Evolutionary conservation across 305 asterid species (phyloP), one percentile per base, ranked within the genome.

Genomic region (Solanum hybrid): DNA sequence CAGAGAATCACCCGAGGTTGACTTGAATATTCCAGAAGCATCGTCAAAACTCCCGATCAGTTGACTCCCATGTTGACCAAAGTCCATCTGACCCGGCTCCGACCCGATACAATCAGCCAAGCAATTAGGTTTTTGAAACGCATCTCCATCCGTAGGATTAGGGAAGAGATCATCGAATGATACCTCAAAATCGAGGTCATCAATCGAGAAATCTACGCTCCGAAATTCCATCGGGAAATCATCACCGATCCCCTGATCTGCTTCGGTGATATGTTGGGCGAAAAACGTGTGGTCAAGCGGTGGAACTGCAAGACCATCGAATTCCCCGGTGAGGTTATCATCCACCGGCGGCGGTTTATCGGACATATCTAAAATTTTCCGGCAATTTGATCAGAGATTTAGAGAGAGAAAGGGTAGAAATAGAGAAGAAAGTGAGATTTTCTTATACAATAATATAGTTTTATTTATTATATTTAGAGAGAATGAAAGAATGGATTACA

Each of bases 161-260:
- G 92, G 89, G 29, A 90, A 90, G 40, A 95, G 89, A 91, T 96
- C 98, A n/a, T 95, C 99, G 88, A 97, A 92, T 35, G 94, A 92
- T 84, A 96, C 93, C 88, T 95, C 98, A 86, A 95, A 92, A 87
- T 94, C 97, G 22, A 95, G 91, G 77, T 92, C 96, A 22, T 88
- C 92, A 17, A 88, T 37, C 7, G 89, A 93, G 38, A 93, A 77
- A 51, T 89, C 73, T n/a, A 10, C 76, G 6, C 51, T 26, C n/a
- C 5, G 76, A 40, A 82, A 89, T 42, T 82, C 87, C 72, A 82
- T 42, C 13, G 87, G 73, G 13, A 82, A 82, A 10, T 8, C 73
- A 31, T 80, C 36, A 56, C 19, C 75, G 90, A 87, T 89, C 78
- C 87, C 91, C 5, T 86, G 86, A 81, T 86, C 91, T 73, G 88